Percentiles rank a stretch among this genome's conserved stretches.
Conservation (phyloP, 805 yeast species). For the Starmerella scarabaei region DNA sequence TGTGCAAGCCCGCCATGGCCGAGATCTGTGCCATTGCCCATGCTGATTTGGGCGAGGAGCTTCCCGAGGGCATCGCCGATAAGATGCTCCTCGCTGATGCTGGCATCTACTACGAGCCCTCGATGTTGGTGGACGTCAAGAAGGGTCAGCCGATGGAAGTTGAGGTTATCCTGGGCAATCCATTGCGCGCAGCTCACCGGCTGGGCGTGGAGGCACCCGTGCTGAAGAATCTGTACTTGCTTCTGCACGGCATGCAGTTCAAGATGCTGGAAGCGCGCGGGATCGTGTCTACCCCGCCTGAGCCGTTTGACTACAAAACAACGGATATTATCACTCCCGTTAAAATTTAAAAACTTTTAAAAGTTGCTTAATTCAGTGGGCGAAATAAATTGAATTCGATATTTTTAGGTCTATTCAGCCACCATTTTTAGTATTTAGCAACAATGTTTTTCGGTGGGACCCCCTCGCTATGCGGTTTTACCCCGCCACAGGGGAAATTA, state of each 20-base stretch:
- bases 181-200: slow-evolving; percentile 39
- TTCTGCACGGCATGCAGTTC: slow-evolving; percentile 50
- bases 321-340: neutral
- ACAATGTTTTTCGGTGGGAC: too few species aligned
- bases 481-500: too few species aligned
- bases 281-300: slow-evolving; percentile 32
- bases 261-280: slow-evolving; percentile 47
- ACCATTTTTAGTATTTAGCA: neutral
- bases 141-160: slow-evolving; percentile 59
- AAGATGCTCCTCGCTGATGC: slow-evolving; percentile 45
- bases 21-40: slow-evolving; percentile 56
- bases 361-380: too few species aligned
- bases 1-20: slow-evolving; percentile 49
- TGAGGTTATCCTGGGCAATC: slow-evolving; percentile 60
- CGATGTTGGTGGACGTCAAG: slow-evolving; percentile 57
- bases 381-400: too few species aligned
- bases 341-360: neutral
- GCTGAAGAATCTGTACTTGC: slow-evolving; percentile 42
- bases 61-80: slow-evolving; percentile 40
- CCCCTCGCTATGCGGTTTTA: too few species aligned
- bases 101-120: slow-evolving; percentile 49
- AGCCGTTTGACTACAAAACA: slow-evolving; percentile 5
- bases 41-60: slow-evolving; percentile 44
- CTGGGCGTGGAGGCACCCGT: slow-evolving; percentile 44
- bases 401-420: neutral